These are phyloP conservation scores for Phialophora chinensis DNA, from an alignment of 2,329 filamentous ascomycete species.

Conservation along the genomic window DNA sequence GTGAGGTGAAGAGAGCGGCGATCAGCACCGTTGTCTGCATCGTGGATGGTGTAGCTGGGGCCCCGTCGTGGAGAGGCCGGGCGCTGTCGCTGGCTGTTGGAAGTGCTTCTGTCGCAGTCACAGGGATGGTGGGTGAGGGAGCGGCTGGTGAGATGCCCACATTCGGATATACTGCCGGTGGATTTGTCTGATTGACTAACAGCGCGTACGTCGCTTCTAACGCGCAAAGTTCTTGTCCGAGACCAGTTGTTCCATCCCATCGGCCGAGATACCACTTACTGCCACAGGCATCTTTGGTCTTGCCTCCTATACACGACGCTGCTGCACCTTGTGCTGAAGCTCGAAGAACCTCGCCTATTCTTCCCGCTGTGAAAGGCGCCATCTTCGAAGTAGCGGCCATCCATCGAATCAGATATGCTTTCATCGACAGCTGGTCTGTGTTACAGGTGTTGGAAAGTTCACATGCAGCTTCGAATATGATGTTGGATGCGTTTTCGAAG, in stretches of 20 bases:
- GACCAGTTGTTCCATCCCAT: constrained; percentile 65
- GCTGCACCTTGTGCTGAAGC: constrained; percentile 64
- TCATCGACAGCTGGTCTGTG: constrained; percentile 74
- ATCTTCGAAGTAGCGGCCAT: constrained; percentile 65
- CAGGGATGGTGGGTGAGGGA: constrained; percentile 20
- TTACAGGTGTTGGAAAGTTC: constrained; percentile 67
- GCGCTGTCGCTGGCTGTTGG: constrained; percentile 24
- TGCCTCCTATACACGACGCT: constrained; percentile 66
- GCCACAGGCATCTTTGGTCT: constrained; percentile 64
- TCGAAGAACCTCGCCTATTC: constrained; percentile 63
- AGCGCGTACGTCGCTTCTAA: constrained; percentile 59
- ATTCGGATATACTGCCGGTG: constrained; percentile 30
- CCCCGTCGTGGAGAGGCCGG: constrained; percentile 32
- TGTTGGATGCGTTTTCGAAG: constrained; percentile 51
- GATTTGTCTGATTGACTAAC: constrained; percentile 38
- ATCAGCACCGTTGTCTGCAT: constrained; percentile 26
- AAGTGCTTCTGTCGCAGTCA: constrained; percentile 22
- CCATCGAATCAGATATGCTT: constrained; percentile 72
- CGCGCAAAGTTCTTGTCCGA: constrained; percentile 73
- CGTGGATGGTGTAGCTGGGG: constrained; percentile 3
- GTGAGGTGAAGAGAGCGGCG: constrained; percentile 19
- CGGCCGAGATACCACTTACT: constrained; percentile 64
- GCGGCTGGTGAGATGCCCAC: constrained; percentile 26
- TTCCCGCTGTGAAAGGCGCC: constrained; percentile 63
- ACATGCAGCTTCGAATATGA: constrained; percentile 72